Conservation (phyloP, 768 basidiomycete genomes). For the Sarcomyxa edulis region DNA sequence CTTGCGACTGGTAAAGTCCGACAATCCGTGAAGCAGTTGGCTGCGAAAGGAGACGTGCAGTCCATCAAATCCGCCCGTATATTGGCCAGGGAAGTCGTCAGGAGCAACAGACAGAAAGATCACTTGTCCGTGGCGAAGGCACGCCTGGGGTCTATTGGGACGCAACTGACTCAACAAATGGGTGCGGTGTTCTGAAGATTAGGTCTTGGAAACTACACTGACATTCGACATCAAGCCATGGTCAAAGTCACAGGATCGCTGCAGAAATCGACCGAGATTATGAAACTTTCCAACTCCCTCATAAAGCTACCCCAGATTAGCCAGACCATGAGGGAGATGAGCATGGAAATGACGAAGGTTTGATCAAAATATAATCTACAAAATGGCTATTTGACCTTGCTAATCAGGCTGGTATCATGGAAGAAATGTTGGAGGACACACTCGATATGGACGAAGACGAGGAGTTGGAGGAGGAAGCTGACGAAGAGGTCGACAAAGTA, state of each 20-base stretch:
- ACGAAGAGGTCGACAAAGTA: constrained; percentile 95
- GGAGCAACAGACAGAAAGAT: constrained; percentile 93
- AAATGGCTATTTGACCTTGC: constrained; percentile 3
- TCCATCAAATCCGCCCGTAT: constrained; percentile 92
- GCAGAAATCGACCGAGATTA: constrained; percentile 97
- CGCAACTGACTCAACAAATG: constrained; percentile 86
- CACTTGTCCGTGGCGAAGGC: constrained; percentile 91
- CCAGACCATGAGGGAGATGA: constrained; percentile 94
- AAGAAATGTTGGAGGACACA: constrained; percentile 96
- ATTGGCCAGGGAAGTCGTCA: constrained; percentile 89
- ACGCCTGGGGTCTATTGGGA: constrained; percentile 81
- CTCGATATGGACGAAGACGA: constrained; percentile 91
- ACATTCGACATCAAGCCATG: constrained; percentile 57
- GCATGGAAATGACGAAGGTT: constrained; percentile 99
- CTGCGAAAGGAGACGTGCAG: constrained; percentile 86
- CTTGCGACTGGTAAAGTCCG: constrained; percentile 76
- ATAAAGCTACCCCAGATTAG: constrained; percentile 91
- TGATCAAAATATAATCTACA: constrained; percentile 7
- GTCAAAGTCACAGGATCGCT: constrained; percentile 95
- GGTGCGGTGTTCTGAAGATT: constrained; percentile 48
- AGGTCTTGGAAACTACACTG: too few relatives aligned
- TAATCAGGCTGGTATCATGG: constrained; percentile 90
- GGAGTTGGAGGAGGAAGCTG: constrained; percentile 93
- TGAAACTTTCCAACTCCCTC: constrained; percentile 94
- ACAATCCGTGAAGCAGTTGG: constrained; percentile 81